These are phyloP conservation scores for Teratosphaeria zuluensis DNA, from an alignment of 2,329 filamentous ascomycete species.

Conservation along the genomic window DNA sequence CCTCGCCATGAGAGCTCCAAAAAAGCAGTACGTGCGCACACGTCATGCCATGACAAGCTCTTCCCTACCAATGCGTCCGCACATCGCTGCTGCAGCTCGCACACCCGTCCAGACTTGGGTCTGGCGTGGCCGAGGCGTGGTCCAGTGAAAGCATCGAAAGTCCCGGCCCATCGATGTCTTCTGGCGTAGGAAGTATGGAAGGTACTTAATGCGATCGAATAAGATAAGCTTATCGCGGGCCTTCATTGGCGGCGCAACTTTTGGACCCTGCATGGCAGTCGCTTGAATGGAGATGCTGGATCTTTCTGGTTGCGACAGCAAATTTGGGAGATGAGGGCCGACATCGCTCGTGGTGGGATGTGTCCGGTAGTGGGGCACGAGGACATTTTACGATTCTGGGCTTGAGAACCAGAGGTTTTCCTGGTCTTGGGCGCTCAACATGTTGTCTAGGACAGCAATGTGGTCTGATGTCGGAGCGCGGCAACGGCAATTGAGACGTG, in stretches of 20 bases:
- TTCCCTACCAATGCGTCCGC: not conserved
- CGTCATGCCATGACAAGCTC: not conserved
- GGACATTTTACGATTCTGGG: not conserved
- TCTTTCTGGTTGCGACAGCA: not conserved
- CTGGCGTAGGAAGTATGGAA: not conserved
- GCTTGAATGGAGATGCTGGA: not conserved
- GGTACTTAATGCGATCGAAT: not conserved
- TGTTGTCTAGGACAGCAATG: not conserved
- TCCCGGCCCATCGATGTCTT: not conserved
- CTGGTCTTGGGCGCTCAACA: not conserved
- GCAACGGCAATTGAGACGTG: not conserved
- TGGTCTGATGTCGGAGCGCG: not conserved
- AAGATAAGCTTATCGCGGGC: not conserved
- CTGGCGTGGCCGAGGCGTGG: not conserved
- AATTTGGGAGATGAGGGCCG: not conserved
- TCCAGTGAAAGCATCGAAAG: not conserved
- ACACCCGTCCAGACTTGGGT: not conserved
- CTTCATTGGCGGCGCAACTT: not conserved
- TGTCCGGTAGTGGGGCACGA: not conserved
- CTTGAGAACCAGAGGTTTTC: not conserved
- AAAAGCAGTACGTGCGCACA: not conserved
- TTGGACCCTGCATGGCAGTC: not conserved
- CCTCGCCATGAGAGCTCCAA: not conserved
- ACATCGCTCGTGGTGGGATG: not conserved
- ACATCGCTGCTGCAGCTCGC: not conserved